Conservation (phyloP, 768 basidiomycete species). For the Sistotremastrum niveocremeum region DNA sequence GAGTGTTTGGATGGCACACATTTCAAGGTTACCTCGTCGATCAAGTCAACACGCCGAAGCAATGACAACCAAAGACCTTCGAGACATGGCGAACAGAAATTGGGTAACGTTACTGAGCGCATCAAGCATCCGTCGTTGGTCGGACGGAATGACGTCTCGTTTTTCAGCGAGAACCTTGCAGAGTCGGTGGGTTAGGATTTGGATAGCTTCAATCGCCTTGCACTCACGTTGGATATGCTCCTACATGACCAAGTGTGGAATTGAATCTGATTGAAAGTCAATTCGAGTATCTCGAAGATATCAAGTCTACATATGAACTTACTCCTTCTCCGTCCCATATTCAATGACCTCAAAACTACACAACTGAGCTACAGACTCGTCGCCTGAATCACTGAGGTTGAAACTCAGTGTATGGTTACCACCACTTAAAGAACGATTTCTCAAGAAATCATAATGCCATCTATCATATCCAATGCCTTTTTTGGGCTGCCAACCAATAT, state of each 20-base stretch:
- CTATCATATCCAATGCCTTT: slow-evolving; percentile 49
- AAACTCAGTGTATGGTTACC: slow-evolving; percentile 53
- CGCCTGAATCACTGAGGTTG: slow-evolving; percentile 30
- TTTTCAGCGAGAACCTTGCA: slow-evolving; percentile 45
- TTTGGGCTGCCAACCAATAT: slow-evolving; percentile 46
- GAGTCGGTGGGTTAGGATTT: neutral
- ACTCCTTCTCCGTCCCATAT: slow-evolving; percentile 54
- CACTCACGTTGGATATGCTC: slow-evolving; percentile 61
- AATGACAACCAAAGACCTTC: slow-evolving; percentile 66
- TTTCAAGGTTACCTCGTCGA: slow-evolving; percentile 35
- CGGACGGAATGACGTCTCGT: slow-evolving; percentile 61
- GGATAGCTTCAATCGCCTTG: neutral
- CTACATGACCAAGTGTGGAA: slow-evolving; percentile 40
- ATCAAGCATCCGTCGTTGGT: slow-evolving; percentile 77
- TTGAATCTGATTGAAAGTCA: slow-evolving; percentile 36
- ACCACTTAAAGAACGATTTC: slow-evolving; percentile 22
- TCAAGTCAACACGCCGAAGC: slow-evolving; percentile 41
- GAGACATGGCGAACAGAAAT: slow-evolving; percentile 62
- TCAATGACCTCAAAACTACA: slow-evolving; percentile 67
- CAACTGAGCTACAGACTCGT: slow-evolving; percentile 51
- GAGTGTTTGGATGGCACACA: slow-evolving; percentile 18
- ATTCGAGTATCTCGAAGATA: neutral
- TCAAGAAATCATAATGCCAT: slow-evolving; percentile 59
- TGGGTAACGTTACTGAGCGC: slow-evolving; percentile 54
- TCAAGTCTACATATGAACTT: slow-evolving; percentile 11